Conservation (phyloP, 768 basidiomycete species). For the Leccinum obscurum region DNA sequence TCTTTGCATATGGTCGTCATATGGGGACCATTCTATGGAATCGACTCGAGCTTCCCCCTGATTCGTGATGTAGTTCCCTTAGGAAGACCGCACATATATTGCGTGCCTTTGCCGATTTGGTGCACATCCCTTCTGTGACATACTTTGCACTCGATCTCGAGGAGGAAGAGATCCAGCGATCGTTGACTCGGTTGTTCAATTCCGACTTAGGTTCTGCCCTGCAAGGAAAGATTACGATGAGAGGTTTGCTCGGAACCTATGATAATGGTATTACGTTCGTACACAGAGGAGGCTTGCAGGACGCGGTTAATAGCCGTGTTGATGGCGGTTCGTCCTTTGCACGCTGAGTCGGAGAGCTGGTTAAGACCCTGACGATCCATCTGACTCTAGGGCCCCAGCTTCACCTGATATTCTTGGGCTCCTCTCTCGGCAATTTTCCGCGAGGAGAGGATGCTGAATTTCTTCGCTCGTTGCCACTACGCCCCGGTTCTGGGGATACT, state of each 20-base stretch:
- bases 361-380: constrained; percentile 31
- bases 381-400: constrained; percentile 47
- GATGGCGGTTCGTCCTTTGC: constrained; percentile 3
- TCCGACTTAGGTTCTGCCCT: constrained; percentile 65
- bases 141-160: constrained; percentile 96
- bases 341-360: no score
- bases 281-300: constrained; percentile 38
- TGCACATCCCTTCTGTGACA: constrained; percentile 57
- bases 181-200: constrained; percentile 62
- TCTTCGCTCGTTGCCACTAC: constrained; percentile 75
- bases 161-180: constrained; percentile 78
- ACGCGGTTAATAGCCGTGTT: not conserved
- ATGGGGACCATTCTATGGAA: not conserved
- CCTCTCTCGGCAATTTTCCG: constrained; percentile 87
- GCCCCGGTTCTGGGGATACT: constrained; percentile 74
- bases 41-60: constrained; percentile 1
- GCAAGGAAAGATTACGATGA: constrained; percentile 70
- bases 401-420: constrained; percentile 90
- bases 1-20: not conserved
- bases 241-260: constrained; percentile 95
- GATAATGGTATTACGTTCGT: constrained; percentile 85
- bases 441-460: constrained; percentile 70
- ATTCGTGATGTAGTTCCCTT: constrained; percentile 55
- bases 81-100: constrained; percentile 89
- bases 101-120: constrained; percentile 60